Conservation (phyloP, 768 basidiomycete species). For the Brasilioporus rufonigricans region DNA sequence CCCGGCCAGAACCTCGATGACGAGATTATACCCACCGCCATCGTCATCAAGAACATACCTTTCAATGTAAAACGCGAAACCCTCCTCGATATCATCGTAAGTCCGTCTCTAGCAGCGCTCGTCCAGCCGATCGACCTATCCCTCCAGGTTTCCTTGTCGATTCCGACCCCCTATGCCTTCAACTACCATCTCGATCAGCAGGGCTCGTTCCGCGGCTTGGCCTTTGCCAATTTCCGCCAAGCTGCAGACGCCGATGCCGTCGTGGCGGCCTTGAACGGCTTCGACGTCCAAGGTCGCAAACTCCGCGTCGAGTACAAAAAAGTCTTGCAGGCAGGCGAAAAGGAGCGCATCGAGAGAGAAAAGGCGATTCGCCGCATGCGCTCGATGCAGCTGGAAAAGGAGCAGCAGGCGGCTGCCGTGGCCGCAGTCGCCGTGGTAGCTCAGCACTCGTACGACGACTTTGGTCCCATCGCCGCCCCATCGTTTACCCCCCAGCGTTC, state of each 20-base stretch:
- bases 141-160: conserved; percentile 77
- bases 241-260: conserved; percentile 91
- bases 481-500: conserved; percentile 72
- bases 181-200: conserved; percentile 98
- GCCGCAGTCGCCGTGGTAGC: conserved; percentile 22
- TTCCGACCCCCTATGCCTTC: conserved; percentile 98
- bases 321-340: conserved; percentile 98
- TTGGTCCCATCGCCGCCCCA: conserved; percentile 54
- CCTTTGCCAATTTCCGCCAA: conserved; percentile 97
- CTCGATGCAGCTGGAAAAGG: conserved; percentile 93
- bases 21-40: conserved; percentile 97
- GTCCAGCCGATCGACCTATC: conserved; percentile 12
- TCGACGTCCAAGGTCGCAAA: conserved; percentile 95
- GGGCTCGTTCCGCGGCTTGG: conserved; percentile 94
- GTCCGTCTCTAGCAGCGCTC: conserved; percentile 32
- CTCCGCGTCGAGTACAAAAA: conserved; percentile 99
- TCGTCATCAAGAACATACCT: conserved; percentile 99
- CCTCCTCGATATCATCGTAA: conserved; percentile 91
- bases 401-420: conserved; percentile 42
- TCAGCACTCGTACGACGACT: conserved; percentile 68
- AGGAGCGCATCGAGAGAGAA: conserved; percentile 97
- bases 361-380: conserved; percentile 98
- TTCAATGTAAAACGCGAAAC: conserved; percentile 98
- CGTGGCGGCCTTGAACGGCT: conserved; percentile 93
- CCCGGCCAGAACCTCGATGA: conserved; percentile 64